Evolutionary conservation across 192 early-diverging fungal genomes (phyloP).

Genomic region (Backusella mclennaniae): DNA sequence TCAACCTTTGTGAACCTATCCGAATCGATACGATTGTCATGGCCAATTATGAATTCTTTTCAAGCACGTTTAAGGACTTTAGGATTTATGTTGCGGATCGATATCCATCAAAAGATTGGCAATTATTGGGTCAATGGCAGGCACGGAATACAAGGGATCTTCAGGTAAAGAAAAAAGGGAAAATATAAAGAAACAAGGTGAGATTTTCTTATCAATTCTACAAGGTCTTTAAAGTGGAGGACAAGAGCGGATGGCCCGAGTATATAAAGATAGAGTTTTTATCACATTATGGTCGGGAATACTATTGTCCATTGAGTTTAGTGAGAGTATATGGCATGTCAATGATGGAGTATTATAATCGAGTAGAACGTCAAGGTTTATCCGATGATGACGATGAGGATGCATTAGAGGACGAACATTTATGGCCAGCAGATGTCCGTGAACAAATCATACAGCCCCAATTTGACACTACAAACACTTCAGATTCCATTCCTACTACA

Average conservation of each 20-base stretch:
- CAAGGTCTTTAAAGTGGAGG: slow-evolving; percentile 78
- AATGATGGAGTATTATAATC: slow-evolving; percentile 84
- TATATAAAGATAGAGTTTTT: slow-evolving; percentile 90
- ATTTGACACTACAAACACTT: slow-evolving; percentile 12
- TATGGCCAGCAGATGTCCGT: slow-evolving; percentile 35
- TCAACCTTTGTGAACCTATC: slow-evolving; percentile 94
- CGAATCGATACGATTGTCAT: slow-evolving; percentile 86
- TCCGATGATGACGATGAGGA: slow-evolving; percentile 17
- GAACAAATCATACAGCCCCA: slow-evolving; percentile 31
- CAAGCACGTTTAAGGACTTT: slow-evolving; percentile 88
- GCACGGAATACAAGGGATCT: slow-evolving; percentile 86
- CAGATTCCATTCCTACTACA: slow-evolving; percentile 15
- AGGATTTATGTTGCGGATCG: slow-evolving; percentile 71
- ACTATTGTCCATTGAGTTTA: slow-evolving; percentile 90
- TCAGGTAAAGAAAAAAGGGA: slow-evolving; percentile 57
- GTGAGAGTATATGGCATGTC: slow-evolving; percentile 89
- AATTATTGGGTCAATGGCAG: slow-evolving; percentile 74
- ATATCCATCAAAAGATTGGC: slow-evolving; percentile 73
- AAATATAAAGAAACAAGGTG: too few relatives aligned
- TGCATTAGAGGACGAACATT: slow-evolving; percentile 10
- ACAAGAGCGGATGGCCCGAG: slow-evolving; percentile 75
- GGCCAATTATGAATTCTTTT: slow-evolving; percentile 98
- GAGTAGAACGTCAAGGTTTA: slow-evolving; percentile 46
- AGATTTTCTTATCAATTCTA: too few relatives aligned
- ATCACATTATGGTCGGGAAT: slow-evolving; percentile 86